Base-by-base conservation (phyloP, 495 filamentous ascomycete genomes). In the Xylaria longipes region DNA sequence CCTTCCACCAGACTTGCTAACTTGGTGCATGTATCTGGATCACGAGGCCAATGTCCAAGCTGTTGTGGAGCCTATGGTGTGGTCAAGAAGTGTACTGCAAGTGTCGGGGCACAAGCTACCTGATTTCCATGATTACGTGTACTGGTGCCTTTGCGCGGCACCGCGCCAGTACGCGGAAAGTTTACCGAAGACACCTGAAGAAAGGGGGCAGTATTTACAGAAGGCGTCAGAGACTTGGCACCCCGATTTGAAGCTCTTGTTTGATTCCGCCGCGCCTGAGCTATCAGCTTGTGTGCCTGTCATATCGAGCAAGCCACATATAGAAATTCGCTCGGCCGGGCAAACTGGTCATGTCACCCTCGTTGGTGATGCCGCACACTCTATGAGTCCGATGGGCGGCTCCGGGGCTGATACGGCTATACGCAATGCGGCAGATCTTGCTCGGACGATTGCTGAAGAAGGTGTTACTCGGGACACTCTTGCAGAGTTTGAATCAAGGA, bases 221-320 rank as follows among this genome's bases (percentile, higher is more conserved):
- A 72, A 31, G 65, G 69, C 7, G 72, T 82, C 65, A 37, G 70
- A 68, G 65, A 75, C 54, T 33, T 80, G 46, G 74, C 72, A 78
- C 33, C 77, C 81, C 29, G 69, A 78, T 5, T 65, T 85, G 39
- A 79, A 77, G 46, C 65, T 77, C 1, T 46, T 87, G 8, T 71
- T 86, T 27, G 74, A 79, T 15, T 73, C 79, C n/a, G 83, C 84
- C 45, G 74, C 78, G 60, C 43, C 58, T 25, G 71, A 74, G 31
- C 75, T 80, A 43, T 77, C 77, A 0, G 78, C 82, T 9, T 77
- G 79, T 27, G 60, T 82, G 27, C 77, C 79, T 2, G 71, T 84
- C 37, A 39, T 80, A 41, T 86, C 84, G 8, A 83, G 80, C 8
- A 73, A 71, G 60, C 81, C 80, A n/a, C 74, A 83, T 27, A 75